A percentile compares a stretch with the other conserved stretches of the same genome.
phyloP scores from a whole-genome alignment of 1,284 basidiomycete species.

The Ceratobasidium sp. region DNA sequence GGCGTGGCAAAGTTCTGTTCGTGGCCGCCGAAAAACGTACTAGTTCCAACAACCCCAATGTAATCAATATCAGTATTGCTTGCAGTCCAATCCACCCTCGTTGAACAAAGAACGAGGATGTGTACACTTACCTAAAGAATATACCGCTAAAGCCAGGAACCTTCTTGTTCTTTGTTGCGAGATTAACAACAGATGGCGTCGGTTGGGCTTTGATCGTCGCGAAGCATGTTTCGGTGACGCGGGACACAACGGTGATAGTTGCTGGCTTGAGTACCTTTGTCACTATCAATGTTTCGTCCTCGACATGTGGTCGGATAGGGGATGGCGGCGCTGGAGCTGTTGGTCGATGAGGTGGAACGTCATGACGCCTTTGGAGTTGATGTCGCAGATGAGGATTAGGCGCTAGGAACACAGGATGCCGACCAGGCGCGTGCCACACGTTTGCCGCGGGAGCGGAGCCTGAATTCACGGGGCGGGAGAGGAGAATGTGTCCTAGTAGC shows the following conservation, averaged over 20 bases:
- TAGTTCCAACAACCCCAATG: conserved; percentile 54
- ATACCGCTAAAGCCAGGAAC: conserved; percentile 71
- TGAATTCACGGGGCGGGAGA: background rate
- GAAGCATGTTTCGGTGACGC: conserved; percentile 24
- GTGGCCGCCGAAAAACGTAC: conserved; percentile 85
- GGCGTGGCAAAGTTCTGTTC: conserved; percentile 73
- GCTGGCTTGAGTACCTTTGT: conserved; percentile 20
- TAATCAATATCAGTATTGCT: background rate
- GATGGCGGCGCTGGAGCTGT: conserved; percentile 5
- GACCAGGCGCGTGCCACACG: conserved; percentile 29
- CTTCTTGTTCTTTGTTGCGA: conserved; percentile 14
- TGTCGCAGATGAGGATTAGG: conserved; percentile 20
- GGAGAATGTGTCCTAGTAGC: conserved; percentile 48
- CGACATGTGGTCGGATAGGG: conserved; percentile 1
- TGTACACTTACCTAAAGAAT: conserved; percentile 73
- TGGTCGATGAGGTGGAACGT: background rate
- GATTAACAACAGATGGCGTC: conserved; percentile 22
- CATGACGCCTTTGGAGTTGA: conserved; percentile 6
- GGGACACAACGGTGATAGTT: conserved; percentile 14
- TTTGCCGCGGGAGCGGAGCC: background rate
- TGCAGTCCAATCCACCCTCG: conserved; percentile 38
- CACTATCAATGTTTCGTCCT: background rate
- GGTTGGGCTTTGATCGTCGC: background rate
- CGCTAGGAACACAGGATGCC: conserved; percentile 31
- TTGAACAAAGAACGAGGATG: conserved; percentile 32